Percentiles rank a stretch among this genome's conserved stretches.
Conservation (phyloP, 2,329 filamentous ascomycete genomes). For the Epichloe gansuensis region DNA sequence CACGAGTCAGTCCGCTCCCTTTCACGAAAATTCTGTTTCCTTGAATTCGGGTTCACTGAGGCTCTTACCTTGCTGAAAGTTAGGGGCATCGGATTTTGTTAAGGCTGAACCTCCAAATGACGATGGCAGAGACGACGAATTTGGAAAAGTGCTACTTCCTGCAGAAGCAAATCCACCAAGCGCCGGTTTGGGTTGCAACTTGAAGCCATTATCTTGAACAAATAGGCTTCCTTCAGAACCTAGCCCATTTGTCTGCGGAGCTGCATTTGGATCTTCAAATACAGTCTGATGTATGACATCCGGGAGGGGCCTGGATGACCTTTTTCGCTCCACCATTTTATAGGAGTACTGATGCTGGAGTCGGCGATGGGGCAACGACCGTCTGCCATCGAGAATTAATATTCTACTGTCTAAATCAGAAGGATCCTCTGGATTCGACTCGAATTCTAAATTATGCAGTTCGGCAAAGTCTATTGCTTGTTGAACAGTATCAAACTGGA, state of each 20-base stretch:
- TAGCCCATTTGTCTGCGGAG: slow-evolving; percentile 6
- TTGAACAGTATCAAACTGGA: slow-evolving; percentile 54
- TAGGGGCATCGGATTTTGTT: background rate
- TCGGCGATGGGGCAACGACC: slow-evolving; percentile 33
- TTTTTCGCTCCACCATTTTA: slow-evolving; percentile 46
- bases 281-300: slow-evolving; percentile 44
- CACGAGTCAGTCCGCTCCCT: background rate
- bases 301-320: slow-evolving; percentile 36
- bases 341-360: slow-evolving; percentile 44
- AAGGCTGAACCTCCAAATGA: background rate
- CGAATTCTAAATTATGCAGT: slow-evolving; percentile 42
- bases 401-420: slow-evolving; percentile 25
- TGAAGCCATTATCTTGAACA: slow-evolving; percentile 9
- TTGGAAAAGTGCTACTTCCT: background rate
- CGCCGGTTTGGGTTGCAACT: background rate
- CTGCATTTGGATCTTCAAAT: slow-evolving; percentile 20
- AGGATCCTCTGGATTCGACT: slow-evolving; percentile 21
- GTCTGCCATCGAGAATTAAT: slow-evolving; percentile 31
- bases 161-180: background rate
- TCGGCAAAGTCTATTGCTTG: slow-evolving; percentile 55
- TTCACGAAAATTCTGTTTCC: background rate
- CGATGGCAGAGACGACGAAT: background rate
- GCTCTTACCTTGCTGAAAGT: slow-evolving; percentile 1
- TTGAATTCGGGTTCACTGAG: background rate
- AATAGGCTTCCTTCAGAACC: slow-evolving; percentile 18